Conservation (phyloP, 202 grass and related monocot genomes). For the Eragrostis tef region DNA sequence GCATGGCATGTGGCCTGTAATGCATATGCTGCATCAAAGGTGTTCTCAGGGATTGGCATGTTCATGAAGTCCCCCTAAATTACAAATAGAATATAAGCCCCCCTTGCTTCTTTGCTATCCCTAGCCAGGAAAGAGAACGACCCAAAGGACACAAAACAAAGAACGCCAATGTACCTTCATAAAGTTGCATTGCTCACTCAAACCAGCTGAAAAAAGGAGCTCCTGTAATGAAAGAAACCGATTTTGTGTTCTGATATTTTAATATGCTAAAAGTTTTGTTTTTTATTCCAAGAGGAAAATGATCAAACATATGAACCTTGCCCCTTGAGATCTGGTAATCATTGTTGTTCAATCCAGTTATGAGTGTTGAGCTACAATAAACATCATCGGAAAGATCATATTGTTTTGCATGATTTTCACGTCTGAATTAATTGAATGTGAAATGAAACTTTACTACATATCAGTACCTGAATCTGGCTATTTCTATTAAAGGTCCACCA, state of each 20-base stretch:
- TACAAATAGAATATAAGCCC: not conserved
- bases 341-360: constrained; percentile 76
- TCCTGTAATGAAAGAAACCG: constrained; percentile 36
- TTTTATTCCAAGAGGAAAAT: not conserved
- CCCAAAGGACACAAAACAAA: not conserved
- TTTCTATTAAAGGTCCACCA: constrained; percentile 63
- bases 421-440: not conserved
- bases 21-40: constrained; percentile 62
- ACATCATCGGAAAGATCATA: not conserved
- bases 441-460: not conserved
- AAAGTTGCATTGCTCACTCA: constrained; percentile 53
- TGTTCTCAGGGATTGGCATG: constrained; percentile 61
- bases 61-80: constrained; percentile 75
- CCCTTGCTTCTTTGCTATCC: not conserved
- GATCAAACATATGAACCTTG: constrained; percentile 33
- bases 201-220: constrained; percentile 51
- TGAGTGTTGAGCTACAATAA: constrained; percentile 54
- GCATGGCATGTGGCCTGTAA: constrained; percentile 70
- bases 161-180: constrained; percentile 47
- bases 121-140: too few species aligned
- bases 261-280: not conserved
- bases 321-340: constrained; percentile 72
- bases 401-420: not conserved
- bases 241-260: not conserved
- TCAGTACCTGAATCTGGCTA: constrained; percentile 69